Evolutionary conservation across 1,139 yeast genomes (phyloP).

Genomic region (Geotrichum australiense): DNA sequence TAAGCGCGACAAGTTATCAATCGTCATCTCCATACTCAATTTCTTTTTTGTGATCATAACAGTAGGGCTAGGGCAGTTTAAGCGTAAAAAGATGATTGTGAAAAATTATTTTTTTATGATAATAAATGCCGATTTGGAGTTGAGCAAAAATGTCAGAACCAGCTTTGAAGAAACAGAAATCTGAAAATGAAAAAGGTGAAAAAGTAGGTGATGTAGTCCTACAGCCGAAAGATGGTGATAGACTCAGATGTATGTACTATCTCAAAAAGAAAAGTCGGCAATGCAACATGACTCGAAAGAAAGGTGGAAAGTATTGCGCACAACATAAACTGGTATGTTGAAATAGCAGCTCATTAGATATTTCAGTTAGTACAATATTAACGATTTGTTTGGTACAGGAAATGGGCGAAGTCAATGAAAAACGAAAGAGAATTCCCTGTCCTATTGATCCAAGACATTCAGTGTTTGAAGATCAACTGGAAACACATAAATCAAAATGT

Average conservation of each 20-base stretch:
- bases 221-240: conserved; percentile 19
- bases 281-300: conserved; percentile 58
- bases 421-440: conserved; percentile 55
- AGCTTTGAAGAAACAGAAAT: conserved; percentile 7
- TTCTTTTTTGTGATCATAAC: too few relatives aligned
- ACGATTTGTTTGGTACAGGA: conserved; percentile 16
- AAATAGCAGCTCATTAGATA: conserved; percentile 12
- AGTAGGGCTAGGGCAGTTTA: too few relatives aligned
- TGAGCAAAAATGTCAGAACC: conserved; percentile 11
- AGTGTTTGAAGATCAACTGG: conserved; percentile 54
- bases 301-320: conserved; percentile 49
- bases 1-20: not conserved
- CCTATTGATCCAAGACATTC: conserved; percentile 73
- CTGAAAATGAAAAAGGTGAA: conserved; percentile 6
- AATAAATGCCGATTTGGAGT: too few relatives aligned
- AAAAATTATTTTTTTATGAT: too few relatives aligned
- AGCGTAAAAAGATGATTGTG: too few relatives aligned
- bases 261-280: conserved; percentile 43
- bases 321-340: conserved; percentile 41
- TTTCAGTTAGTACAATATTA: not conserved
- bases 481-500: conserved; percentile 57
- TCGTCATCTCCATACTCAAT: too few relatives aligned
- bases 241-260: conserved; percentile 43
- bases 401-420: conserved; percentile 23
- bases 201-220: conserved; percentile 8